Base-by-base conservation (phyloP, 345 rosid species). In the Gossypium bickii region DNA sequence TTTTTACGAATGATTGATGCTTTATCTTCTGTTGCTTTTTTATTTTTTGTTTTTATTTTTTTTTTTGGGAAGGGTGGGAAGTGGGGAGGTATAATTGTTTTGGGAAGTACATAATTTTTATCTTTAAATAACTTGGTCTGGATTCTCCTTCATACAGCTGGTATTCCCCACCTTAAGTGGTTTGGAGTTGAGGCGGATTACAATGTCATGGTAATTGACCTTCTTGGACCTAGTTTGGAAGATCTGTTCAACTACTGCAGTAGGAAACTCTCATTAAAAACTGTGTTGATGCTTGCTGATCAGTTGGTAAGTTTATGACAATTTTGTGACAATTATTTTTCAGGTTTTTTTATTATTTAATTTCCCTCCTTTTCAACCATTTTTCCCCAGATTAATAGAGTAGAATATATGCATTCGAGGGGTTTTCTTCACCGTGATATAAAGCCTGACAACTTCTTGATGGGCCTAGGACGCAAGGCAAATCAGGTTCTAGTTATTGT, bases 391-490 rank as follows among this genome's bases (percentile, higher is more conserved):
- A 89, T 92, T 80, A 90, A 86, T 78, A 88, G 97, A 77, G 92
- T 92, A 72, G 97, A 90, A 61, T 88, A 74, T 78, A 87, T 92
- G 92, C 97, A 92, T 80, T 86, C 83, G 51, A 86, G 90, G 72
- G 92, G 92, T 69, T 90, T 92, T 78, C 92, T 92, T 83, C 97
- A 92, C 75, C 94, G 97, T 75, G 94, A 92, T 77, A 92, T 92
- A 71, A 92, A 92, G 84, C 97, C 97, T 79, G 97, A 90, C 77
- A 92, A 92, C 77, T 92, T 92, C 72, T 83, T 92, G 60, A 87
- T 92, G 97, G 97, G 97, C 55, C 82, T 92, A 27, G 97, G 95
- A 27, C 93, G 93, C 84, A 90, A 88, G 79, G 93, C 93, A 38
- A 90, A 92, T 83, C 93, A 90, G 92, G 97, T 90, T 73, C 11